Evolutionary conservation across 805 yeast genomes (phyloP), one percentile per base, ranked within the genome.

Genomic region (Hanseniaspora taiwanica): DNA sequence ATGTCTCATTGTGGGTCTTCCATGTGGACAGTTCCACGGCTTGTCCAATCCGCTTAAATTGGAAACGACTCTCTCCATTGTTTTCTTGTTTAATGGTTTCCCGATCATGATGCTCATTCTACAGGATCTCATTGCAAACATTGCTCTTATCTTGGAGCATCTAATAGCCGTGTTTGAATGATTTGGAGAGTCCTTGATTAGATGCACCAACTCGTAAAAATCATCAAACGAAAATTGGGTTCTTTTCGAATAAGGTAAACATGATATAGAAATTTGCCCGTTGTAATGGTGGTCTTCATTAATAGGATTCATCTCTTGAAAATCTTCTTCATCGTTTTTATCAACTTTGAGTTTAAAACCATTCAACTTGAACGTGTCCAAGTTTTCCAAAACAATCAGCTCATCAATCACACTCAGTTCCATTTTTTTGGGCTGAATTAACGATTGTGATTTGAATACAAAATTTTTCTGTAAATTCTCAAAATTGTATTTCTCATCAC

Each of bases 11-110:
- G 99, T 91, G 0, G 98, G 99, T 46, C 99, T 65, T 0, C 99
- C 98, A 60, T 91, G 99, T 0, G 99, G 99, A 53, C 86, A 77
- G 50, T 79, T 81, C 98, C 99, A 91, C 0, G 99, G 99, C 54
- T 84, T 83, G 45, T 85, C 87, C 29, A 91, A 64, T 0, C 57
- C 63, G 10, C 89, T 74, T 39, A 91, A 62, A 51, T 85, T 71
- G 23, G 62, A 55, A 5, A 91, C 87, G 2, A 91, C 75, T 29
- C 53, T 62, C 2, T 58, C 54, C 99, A 91, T 91, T 6, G 74
- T 70, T 7, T 56, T 64, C 23, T 40, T 47, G 6, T 65, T 68
- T 35, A 91, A 64, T 3, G 79, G 72, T 47, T 71, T 78, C 0
- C 99, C 99, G 37, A 91, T 77, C 99, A 91, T 91, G 21, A 89